These are phyloP conservation scores for Aleurites moluccanus DNA, from an alignment of 441 rosid genomes.

Conservation along the genomic window DNA sequence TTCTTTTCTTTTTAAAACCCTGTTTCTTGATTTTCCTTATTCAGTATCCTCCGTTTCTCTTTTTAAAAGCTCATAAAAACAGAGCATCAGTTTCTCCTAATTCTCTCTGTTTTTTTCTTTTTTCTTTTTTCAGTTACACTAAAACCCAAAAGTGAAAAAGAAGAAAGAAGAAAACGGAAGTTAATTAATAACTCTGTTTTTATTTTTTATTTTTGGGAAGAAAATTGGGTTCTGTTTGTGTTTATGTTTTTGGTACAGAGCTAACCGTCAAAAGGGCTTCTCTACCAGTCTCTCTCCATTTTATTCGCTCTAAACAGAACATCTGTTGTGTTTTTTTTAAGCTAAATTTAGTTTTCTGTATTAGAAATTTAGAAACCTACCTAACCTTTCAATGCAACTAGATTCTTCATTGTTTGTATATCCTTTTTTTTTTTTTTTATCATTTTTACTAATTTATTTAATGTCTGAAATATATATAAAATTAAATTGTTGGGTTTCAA, in stretches of 20 bases:
- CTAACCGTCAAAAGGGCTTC: constrained; percentile 26
- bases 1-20: constrained; percentile 3
- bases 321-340: constrained; percentile 1
- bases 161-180: neutral
- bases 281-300: constrained; percentile 33
- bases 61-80: no score
- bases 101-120: no score
- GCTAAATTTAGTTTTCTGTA: neutral
- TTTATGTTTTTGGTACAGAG: neutral
- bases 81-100: no score
- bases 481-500: no score
- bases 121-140: neutral
- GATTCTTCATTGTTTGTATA: no score
- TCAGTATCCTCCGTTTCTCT: no score
- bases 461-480: no score
- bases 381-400: neutral
- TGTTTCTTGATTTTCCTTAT: no score
- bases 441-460: no score
- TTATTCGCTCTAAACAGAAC: neutral
- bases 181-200: neutral
- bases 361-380: neutral
- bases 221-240: neutral
- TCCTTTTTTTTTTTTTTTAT: no score
- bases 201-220: neutral
- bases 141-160: neutral